These are phyloP conservation scores for Cystofilobasidium bisporidii DNA, from an alignment of 768 basidiomycete genomes.

Conservation along the genomic window DNA sequence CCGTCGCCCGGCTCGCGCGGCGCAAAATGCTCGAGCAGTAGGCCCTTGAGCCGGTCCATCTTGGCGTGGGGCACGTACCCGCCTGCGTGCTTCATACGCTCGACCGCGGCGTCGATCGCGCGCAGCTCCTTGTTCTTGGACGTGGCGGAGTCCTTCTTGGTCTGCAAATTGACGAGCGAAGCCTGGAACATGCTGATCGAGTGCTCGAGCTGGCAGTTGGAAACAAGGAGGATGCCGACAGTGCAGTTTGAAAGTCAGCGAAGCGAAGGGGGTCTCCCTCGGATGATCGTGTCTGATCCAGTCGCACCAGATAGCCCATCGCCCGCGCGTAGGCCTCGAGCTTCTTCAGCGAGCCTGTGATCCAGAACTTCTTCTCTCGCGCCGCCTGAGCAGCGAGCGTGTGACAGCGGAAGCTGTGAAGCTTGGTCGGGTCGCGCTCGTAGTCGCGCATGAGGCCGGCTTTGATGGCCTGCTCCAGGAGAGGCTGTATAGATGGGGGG, in stretches of 20 bases:
- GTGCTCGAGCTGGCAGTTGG: constrained; percentile 61
- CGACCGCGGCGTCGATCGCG: constrained; percentile 41
- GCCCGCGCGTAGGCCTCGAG: constrained; percentile 60
- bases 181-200: constrained; percentile 70
- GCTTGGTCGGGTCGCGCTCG: constrained; percentile 48
- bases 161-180: constrained; percentile 48
- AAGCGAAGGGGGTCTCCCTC: too few relatives aligned
- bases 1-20: constrained; percentile 28
- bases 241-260: constrained; percentile 1
- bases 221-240: not conserved
- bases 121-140: constrained; percentile 39
- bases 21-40: constrained; percentile 68
- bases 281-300: too few relatives aligned
- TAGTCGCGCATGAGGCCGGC: constrained; percentile 34
- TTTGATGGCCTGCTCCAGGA: constrained; percentile 34
- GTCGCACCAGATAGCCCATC: constrained; percentile 74
- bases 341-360: constrained; percentile 45
- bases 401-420: constrained; percentile 60
- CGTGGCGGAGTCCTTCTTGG: constrained; percentile 39
- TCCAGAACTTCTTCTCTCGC: constrained; percentile 24
- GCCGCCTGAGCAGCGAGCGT: constrained; percentile 43
- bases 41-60: constrained; percentile 66
- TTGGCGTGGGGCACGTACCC: constrained; percentile 62
- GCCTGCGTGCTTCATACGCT: constrained; percentile 28
- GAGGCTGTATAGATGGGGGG: too few relatives aligned